Base-by-base conservation (phyloP, 768 basidiomycete species). In the Amyloporia xantha region DNA sequence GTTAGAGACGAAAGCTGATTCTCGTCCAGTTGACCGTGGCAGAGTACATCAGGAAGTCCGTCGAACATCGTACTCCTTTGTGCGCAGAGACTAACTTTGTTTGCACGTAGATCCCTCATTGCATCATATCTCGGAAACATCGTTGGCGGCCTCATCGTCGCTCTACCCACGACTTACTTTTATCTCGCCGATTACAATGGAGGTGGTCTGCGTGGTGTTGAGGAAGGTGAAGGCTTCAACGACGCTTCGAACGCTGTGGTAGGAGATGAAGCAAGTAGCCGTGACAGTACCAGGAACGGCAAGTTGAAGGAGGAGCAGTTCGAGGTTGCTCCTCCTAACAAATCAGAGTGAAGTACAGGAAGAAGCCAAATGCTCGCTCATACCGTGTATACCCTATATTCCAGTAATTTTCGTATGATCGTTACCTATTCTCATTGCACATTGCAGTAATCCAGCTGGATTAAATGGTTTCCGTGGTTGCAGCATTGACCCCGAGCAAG, bases 1-100 rank as follows among this genome's bases (percentile, higher is more conserved):
- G n/a, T n/a, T n/a, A n/a, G n/a, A n/a, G n/a, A n/a, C n/a, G n/a
- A n/a, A n/a, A n/a, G n/a, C n/a, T n/a, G n/a, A n/a, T n/a, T n/a
- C n/a, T n/a, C n/a, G n/a, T 43, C 19, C 51, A 81, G 78, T 58
- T 82, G 42, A 74, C 78, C 4, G 66, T 67, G 12, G 76, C 67
- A 3, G 65, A 72, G 24, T 86, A 87, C 59, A 85, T 87, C 60
- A 67, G 70, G 58, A 87, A 86, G 82, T 84, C 53, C 57, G 77
- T 62, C 15, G n/a, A n/a, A n/a, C n/a, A n/a, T n/a, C 20, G 24
- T 33, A n/a, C 44, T n/a, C n/a, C n/a, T n/a, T n/a, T n/a, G 13
- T 6, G 33, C 20, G 19, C 4, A 13, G 17, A 1, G 33, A 17
- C 39, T 23, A 10, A 23, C n/a, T 17, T 23, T 17, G 0, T 24